Conservation (phyloP, 768 basidiomycete species). For the Boletus rufocinnamomeus region DNA sequence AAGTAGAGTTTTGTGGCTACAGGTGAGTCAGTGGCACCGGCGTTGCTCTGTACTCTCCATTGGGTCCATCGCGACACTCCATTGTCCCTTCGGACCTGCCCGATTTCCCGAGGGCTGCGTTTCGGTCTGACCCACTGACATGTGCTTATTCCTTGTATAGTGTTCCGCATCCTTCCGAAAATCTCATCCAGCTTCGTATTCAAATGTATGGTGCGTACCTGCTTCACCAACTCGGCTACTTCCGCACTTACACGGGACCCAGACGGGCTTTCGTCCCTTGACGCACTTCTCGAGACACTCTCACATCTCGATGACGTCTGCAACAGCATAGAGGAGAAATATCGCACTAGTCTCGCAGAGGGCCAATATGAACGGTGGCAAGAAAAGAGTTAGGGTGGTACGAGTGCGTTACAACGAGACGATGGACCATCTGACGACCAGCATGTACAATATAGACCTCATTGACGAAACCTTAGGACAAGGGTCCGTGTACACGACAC, state of each 20-base stretch:
- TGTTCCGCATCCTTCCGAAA: slow-evolving; percentile 92
- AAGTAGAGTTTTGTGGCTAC: slow-evolving; percentile 98
- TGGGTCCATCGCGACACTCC: slow-evolving; percentile 1
- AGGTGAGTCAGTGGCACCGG: slow-evolving; percentile 51
- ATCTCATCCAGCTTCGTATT: slow-evolving; percentile 93
- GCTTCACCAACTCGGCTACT: background rate
- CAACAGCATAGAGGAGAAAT: slow-evolving; percentile 67
- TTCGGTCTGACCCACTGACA: background rate
- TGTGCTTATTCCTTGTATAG: slow-evolving; percentile 17
- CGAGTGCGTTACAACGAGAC: slow-evolving; percentile 1
- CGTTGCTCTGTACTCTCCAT: background rate
- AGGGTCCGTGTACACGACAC: background rate
- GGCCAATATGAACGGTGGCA: slow-evolving; percentile 67
- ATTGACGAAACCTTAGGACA: slow-evolving; percentile 1
- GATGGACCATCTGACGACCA: slow-evolving; percentile 6
- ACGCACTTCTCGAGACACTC: slow-evolving; percentile 76
- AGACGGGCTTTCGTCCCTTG: slow-evolving; percentile 88
- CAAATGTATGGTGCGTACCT: slow-evolving; percentile 93
- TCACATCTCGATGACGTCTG: slow-evolving; percentile 77
- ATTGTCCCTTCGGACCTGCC: slow-evolving; percentile 15
- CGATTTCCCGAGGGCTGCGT: background rate
- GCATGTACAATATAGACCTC: slow-evolving; percentile 1
- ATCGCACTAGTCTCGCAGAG: slow-evolving; percentile 55
- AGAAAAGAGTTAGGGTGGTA: slow-evolving; percentile 53
- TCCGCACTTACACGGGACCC: background rate